Base-by-base conservation (phyloP, 1,139 yeast species). In the Kurtzmaniella quercitrusa region DNA sequence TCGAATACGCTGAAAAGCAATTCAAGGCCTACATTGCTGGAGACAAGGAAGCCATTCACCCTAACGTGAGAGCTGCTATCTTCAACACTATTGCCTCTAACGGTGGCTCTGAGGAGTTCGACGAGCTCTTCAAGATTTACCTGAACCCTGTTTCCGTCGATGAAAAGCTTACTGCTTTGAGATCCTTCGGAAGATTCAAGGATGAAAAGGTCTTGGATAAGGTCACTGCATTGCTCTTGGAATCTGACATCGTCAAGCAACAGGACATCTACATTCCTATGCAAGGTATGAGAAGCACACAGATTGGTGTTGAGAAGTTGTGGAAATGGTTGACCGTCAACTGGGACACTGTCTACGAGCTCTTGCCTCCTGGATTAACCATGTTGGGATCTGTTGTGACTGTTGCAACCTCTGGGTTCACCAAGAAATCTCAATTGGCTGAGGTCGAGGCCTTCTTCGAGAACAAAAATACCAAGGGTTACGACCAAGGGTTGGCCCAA, bases 201-300 rank as follows among this genome's bases (percentile, higher is more conserved):
- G 77, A 83, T 51, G 66, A 71, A 5, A 72, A 70, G 40, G 68
- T 87, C 44, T 72, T 85, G 48, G 67, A 77, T 52, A 82, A 79
- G 64, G 81, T 89, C 12, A 69, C 85, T 42, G 73, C 66, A 3
- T 71, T 77, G 56, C 64, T 87, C 50, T 73, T 87, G 49, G 82
- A 86, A 58, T 82, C 89, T 31, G 79, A 84, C 31, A 70, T 81
- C 34, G 74, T 90, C 51, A 83, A 86, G 58, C 70, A 80, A 25
- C 98, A 91, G 70, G 98, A 91, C 63, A 78, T 87, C 46, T 82
- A 82, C 61, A 77, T 84, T 49, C 90, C 95, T 54, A 73, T 91
- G 77, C 77, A 70, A 49, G 90, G 94, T 36, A 68, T 88, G 66
- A 72, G 85, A 56, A 58, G 77, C 15, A 82, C 81, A 56, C 71